Conservation (phyloP, 148 eudicot species). For the Fagopyrum esculentum region DNA sequence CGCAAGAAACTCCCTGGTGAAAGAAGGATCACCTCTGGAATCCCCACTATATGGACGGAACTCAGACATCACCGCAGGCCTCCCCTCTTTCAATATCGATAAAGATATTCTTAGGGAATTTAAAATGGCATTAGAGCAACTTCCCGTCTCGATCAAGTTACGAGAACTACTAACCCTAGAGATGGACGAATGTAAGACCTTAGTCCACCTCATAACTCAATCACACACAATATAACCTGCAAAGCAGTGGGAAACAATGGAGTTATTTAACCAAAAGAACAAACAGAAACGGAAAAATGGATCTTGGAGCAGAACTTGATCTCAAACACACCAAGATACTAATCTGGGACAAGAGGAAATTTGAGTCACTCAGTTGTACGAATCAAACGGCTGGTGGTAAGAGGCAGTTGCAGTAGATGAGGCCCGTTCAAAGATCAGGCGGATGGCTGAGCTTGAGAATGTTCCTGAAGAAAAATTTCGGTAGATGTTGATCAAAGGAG, state of each 20-base stretch:
- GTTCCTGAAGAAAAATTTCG: no score
- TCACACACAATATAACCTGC: background rate
- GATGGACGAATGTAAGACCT: background rate
- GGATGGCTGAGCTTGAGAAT: no score
- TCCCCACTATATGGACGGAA: slow-evolving; percentile 4
- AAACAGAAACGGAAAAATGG: background rate
- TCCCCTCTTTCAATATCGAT: background rate
- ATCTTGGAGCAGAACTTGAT: background rate
- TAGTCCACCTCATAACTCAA: slow-evolving; percentile 9
- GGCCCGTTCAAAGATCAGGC: no score
- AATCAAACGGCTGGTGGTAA: no score
- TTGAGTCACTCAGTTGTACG: no score
- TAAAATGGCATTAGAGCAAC: background rate
- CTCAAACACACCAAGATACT: background rate
- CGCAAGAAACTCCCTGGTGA: slow-evolving; percentile 67
- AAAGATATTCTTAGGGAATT: background rate
- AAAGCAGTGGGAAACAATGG: background rate
- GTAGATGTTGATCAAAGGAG: no score
- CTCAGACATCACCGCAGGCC: background rate
- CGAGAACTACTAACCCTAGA: background rate
- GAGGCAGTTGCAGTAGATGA: no score
- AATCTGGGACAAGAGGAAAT: no score
- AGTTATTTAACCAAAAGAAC: background rate
- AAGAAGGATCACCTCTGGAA: slow-evolving; percentile 24
- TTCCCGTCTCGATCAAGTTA: background rate